These are phyloP conservation scores for Penicillium salamii DNA, from an alignment of 495 filamentous ascomycete species.

Conservation along the genomic window DNA sequence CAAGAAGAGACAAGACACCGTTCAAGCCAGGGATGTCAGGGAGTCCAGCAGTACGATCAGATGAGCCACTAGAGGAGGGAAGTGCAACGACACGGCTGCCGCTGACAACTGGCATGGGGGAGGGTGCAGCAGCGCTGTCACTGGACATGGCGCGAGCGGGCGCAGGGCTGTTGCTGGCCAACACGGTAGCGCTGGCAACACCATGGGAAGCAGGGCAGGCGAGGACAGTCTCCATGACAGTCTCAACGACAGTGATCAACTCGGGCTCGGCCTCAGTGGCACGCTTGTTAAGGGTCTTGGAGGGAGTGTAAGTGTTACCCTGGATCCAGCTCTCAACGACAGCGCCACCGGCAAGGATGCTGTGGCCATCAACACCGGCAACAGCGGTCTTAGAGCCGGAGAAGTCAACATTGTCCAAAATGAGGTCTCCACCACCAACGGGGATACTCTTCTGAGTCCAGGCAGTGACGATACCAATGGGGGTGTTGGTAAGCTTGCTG, in stretches of 20 bases:
- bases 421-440: slow-evolving; percentile 69
- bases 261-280: slow-evolving; percentile 15
- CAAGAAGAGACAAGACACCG: slow-evolving; percentile 12
- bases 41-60: not conserved
- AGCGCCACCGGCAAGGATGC: slow-evolving; percentile 67
- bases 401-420: slow-evolving; percentile 87
- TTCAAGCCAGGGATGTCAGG: slow-evolving; percentile 11
- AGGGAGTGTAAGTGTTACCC: slow-evolving; percentile 63
- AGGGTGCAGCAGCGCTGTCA: slow-evolving; percentile 4
- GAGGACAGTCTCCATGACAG: slow-evolving; percentile 22
- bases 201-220: slow-evolving; percentile 12
- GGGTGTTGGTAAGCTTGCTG: slow-evolving; percentile 69
- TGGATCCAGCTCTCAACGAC: slow-evolving; percentile 72
- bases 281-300: slow-evolving; percentile 27
- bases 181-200: slow-evolving; percentile 1
- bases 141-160: slow-evolving; percentile 4
- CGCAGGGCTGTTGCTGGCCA: slow-evolving; percentile 9
- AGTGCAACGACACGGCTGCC: not conserved
- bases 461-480: slow-evolving; percentile 69
- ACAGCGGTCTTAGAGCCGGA: slow-evolving; percentile 54
- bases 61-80: slow-evolving; percentile 5
- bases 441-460: slow-evolving; percentile 59
- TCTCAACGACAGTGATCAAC: slow-evolving; percentile 25
- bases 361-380: slow-evolving; percentile 46
- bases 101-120: not conserved